phyloP scores from a whole-genome alignment of 1,284 basidiomycete species.

The Cutaneotrichosporon arboriforme region DNA sequence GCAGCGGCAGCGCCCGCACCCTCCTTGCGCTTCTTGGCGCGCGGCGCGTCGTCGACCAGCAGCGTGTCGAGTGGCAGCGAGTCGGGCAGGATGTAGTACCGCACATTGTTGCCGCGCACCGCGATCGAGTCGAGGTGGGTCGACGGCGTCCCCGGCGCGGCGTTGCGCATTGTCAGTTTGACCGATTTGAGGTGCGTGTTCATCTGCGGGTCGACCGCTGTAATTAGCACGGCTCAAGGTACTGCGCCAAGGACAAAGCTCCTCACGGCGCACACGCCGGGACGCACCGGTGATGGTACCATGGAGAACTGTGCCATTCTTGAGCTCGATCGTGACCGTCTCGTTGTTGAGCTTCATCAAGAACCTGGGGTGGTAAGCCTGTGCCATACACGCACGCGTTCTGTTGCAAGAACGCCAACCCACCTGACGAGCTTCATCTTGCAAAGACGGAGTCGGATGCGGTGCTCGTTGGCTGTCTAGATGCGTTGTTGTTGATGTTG shows the following conservation, averaged over 20 bases:
- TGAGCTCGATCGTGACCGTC: slow-evolving; percentile 96
- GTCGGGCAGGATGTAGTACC: slow-evolving; percentile 83
- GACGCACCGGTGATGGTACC: slow-evolving; percentile 93
- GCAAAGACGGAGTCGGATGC: slow-evolving; percentile 41
- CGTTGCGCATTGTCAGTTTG: slow-evolving; percentile 84
- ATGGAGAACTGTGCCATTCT: slow-evolving; percentile 92
- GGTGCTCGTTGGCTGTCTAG: background rate
- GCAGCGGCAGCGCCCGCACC: slow-evolving; percentile 27
- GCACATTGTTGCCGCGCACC: slow-evolving; percentile 87
- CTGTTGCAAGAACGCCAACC: no score
- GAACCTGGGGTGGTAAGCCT: slow-evolving; percentile 60
- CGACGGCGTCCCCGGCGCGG: slow-evolving; percentile 50
- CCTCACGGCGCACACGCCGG: background rate
- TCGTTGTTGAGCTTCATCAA: slow-evolving; percentile 99
- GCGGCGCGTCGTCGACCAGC: slow-evolving; percentile 94
- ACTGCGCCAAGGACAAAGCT: no score
- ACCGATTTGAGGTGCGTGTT: slow-evolving; percentile 96
- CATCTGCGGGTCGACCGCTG: slow-evolving; percentile 95
- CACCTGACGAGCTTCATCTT: slow-evolving; percentile 52
- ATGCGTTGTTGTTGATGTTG: no score
- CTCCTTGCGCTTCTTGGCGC: slow-evolving; percentile 71
- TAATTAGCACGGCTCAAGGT: slow-evolving; percentile 4
- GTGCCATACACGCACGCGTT: rapidly evolving
- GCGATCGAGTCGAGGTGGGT: slow-evolving; percentile 74
- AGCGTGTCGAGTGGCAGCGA: slow-evolving; percentile 93